Base-by-base conservation (phyloP, 2,329 filamentous ascomycete species). In the Phyllosticta paracitricarpa region DNA sequence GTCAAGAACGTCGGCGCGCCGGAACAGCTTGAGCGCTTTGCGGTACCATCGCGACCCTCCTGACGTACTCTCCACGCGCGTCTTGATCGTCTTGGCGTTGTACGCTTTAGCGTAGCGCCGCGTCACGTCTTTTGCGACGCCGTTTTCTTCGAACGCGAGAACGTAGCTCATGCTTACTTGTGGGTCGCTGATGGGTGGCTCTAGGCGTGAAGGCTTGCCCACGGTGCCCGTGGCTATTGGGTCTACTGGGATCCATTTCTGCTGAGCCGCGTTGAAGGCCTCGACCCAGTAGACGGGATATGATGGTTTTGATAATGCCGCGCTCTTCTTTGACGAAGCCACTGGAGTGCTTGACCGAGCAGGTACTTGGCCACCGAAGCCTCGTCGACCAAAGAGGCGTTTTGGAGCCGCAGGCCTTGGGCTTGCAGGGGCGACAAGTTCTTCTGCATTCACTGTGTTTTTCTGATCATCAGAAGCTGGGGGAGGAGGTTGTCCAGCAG, bases 211-310 rank as follows among this genome's bases (percentile, higher is more conserved):
- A 0, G 90, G 84, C 63, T 89, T 91, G 70, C 86, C 89, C 60
- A 96, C 84, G 65, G 86, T 88, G 61, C 84, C 81, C 0, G 92
- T 96, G 1, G 94, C 91, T 0, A 97, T 74, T 0, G 92, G 85
- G 70, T 99, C 94, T 48, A 94, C 84, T 0, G 91, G 83, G 61
- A 96, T 84, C 94, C 94, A 99, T 77, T 91, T 96, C 70, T 97
- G 89, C 65, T 91, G 84, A 0, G 89, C 88, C 59, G 85, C 79
- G 65, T 97, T 92, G 65, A 96, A 89, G 3, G 90, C 87, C 75
- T 99, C 94, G 0, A 97, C 87, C 94, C 94, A 99, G 71, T 91
- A 97, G 2, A 97, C 81, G 0, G 94, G 94, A 68, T 87, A 89
- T 4, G 25, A 62, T 58, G 19, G 60, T 25, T 26, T 61, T 48